Evolutionary conservation across 176 grass and related monocot genomes (phyloP).

Genomic region (Cenchrus purpureus): DNA sequence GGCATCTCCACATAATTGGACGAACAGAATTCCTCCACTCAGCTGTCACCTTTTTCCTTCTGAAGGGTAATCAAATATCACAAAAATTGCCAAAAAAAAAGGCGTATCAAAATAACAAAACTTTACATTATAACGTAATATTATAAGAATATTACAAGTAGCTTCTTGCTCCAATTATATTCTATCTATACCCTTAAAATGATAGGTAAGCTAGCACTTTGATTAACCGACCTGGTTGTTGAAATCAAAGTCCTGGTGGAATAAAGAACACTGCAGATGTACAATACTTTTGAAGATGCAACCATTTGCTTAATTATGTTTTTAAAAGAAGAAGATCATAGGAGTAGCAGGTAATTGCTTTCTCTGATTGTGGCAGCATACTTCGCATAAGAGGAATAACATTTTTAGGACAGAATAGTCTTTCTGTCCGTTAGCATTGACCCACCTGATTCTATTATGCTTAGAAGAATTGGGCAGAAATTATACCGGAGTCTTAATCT

Average conservation of each 20-base stretch:
- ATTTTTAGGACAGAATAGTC: neutral
- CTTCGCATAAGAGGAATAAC: neutral
- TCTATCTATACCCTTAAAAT: conserved; percentile 15
- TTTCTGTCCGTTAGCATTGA: neutral
- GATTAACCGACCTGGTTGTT: neutral
- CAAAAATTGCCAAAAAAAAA: conserved; percentile 30
- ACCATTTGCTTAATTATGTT: neutral
- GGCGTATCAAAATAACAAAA: conserved; percentile 18
- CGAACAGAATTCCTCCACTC: conserved; percentile 77
- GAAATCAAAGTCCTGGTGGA: neutral
- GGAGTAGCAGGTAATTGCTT: neutral
- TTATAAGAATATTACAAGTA: neutral
- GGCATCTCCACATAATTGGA: conserved; percentile 77
- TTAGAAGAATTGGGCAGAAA: neutral
- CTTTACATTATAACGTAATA: neutral
- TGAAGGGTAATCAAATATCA: conserved; percentile 37
- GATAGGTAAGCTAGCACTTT: neutral
- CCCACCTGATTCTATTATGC: neutral
- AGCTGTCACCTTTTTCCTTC: conserved; percentile 85
- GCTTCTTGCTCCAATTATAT: neutral
- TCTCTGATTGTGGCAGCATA: neutral
- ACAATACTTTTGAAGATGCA: neutral
- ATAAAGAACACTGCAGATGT: neutral
- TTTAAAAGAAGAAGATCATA: neutral
- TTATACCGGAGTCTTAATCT: neutral